Evolutionary conservation across 495 filamentous ascomycete species (phyloP).

Genomic region (Penicillium coprophilum): DNA sequence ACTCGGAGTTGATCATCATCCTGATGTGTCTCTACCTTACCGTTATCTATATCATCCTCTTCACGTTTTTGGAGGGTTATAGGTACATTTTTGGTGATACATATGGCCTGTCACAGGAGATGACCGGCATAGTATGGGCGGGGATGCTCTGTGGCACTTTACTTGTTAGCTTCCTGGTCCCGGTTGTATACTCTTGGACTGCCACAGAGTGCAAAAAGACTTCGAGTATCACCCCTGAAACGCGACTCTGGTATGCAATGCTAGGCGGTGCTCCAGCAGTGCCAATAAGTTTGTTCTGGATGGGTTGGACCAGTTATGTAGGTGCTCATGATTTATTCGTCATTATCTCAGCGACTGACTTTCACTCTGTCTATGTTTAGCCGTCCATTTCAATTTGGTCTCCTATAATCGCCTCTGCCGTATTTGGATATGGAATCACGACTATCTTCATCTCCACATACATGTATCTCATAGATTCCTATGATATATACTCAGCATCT

Average conservation of each 20-base stretch:
- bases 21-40: slow-evolving; percentile 55
- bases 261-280: slow-evolving; percentile 53
- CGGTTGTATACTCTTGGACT: slow-evolving; percentile 41
- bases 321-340: background rate
- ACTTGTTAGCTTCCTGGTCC: slow-evolving; percentile 43
- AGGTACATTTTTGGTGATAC: slow-evolving; percentile 57
- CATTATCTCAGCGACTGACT: background rate
- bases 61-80: slow-evolving; percentile 62
- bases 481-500: slow-evolving; percentile 39
- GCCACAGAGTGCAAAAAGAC: slow-evolving; percentile 2
- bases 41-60: slow-evolving; percentile 60
- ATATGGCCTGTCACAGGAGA: slow-evolving; percentile 48
- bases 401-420: slow-evolving; percentile 42
- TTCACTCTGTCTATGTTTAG: slow-evolving; percentile 15
- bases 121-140: slow-evolving; percentile 53
- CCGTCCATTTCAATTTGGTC: slow-evolving; percentile 51
- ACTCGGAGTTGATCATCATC: slow-evolving; percentile 45
- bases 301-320: slow-evolving; percentile 56
- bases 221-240: slow-evolving; percentile 46
- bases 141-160: slow-evolving; percentile 55
- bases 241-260: slow-evolving; percentile 57
- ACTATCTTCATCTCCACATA: slow-evolving; percentile 48
- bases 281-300: slow-evolving; percentile 60
- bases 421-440: slow-evolving; percentile 53
- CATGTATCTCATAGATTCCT: slow-evolving; percentile 54